Evolutionary conservation across 768 basidiomycete genomes (phyloP).

Genomic region (Mycena kentingensis): DNA sequence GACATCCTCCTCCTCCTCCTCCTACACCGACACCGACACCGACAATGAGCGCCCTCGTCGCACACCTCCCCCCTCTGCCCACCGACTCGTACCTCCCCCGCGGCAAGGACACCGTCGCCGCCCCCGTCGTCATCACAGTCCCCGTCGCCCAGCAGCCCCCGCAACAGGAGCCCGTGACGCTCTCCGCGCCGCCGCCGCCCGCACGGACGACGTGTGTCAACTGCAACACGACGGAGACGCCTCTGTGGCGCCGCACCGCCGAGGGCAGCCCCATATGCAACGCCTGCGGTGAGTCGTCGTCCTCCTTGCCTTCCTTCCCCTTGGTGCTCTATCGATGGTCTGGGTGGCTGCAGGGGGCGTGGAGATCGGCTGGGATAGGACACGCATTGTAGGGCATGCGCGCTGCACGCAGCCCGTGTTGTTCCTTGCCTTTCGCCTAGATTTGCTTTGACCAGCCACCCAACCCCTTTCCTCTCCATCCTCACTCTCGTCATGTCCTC

Average conservation of each 20-base stretch:
- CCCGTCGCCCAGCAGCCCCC: background rate
- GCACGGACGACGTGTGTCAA: conserved; percentile 62
- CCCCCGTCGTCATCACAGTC: background rate
- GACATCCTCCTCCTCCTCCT: background rate
- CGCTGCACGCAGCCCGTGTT: conserved; percentile 10
- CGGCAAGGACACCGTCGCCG: conserved; percentile 2
- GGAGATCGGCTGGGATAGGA: background rate
- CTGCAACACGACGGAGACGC: conserved; percentile 77
- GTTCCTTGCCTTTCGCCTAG: conserved; percentile 3
- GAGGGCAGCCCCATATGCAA: conserved; percentile 88
- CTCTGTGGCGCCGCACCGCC: conserved; percentile 81
- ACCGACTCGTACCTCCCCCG: background rate
- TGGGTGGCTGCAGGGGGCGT: conserved; percentile 27
- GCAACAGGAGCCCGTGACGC: background rate
- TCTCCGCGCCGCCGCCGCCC: conserved; percentile 14
- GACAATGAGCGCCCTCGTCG: background rate
- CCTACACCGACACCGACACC: background rate
- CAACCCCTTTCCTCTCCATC: conserved; percentile 13
- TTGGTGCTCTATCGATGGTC: conserved; percentile 26
- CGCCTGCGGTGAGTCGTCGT: conserved; percentile 76
- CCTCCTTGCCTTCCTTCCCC: conserved; percentile 30
- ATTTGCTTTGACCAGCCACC: conserved; percentile 26
- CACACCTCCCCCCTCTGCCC: background rate
- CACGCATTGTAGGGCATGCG: too few species aligned
- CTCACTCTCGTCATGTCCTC: conserved; percentile 23